phyloP scores from a whole-genome alignment of 768 basidiomycete species.

The Naganishia antarctica region DNA sequence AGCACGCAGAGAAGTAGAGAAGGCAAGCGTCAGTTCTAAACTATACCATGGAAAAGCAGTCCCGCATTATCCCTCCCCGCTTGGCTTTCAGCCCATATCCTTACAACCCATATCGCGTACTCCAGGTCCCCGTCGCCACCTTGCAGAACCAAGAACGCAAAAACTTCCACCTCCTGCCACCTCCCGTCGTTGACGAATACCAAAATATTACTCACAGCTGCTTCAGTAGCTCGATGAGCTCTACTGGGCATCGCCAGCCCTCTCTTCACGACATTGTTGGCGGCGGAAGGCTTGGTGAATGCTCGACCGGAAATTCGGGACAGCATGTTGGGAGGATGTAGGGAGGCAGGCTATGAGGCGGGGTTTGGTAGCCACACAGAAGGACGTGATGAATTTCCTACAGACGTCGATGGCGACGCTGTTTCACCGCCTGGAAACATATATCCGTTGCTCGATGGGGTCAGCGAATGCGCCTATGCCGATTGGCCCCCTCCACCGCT shows the following conservation, averaged over 20 bases:
- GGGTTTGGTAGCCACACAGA: background rate
- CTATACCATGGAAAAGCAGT: too few relatives aligned
- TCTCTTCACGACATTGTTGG: slow-evolving; percentile 22
- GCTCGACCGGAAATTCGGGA: slow-evolving; percentile 19
- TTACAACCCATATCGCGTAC: too few relatives aligned
- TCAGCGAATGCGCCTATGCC: too few relatives aligned
- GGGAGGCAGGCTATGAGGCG: too few relatives aligned
- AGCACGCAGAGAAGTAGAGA: too few relatives aligned
- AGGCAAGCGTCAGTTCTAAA: slow-evolving; percentile 25
- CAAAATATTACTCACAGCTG: slow-evolving; percentile 36
- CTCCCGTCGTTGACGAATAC: background rate
- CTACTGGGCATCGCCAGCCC: slow-evolving; percentile 39
- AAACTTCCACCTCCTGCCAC: too few relatives aligned
- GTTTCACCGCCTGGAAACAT: background rate
- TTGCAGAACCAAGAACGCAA: too few relatives aligned
- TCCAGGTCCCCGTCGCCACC: too few relatives aligned
- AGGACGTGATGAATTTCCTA: background rate
- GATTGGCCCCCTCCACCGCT: too few relatives aligned
- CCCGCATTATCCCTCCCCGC: too few relatives aligned
- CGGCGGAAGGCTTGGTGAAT: background rate
- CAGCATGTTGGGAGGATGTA: background rate
- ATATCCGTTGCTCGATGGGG: background rate
- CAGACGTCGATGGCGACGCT: background rate
- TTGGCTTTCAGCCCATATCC: too few relatives aligned
- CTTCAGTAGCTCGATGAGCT: slow-evolving; percentile 43